phyloP scores from a whole-genome alignment of 2,329 filamentous ascomycete species.

The Dothiorella sarmentorum region DNA sequence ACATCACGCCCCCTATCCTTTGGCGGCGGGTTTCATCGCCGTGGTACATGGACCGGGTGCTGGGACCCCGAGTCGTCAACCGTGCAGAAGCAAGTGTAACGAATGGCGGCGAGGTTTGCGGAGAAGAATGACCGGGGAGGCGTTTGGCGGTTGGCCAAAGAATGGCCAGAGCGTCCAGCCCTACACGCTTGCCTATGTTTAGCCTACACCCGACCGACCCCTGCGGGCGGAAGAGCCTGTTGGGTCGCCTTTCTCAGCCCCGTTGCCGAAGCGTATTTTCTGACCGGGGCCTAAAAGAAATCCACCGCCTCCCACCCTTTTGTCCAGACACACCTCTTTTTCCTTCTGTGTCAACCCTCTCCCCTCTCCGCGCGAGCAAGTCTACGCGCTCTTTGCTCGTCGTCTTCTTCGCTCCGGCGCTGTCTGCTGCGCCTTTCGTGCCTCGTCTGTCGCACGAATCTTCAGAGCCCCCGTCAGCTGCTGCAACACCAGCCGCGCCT shows the following conservation, averaged over 20 bases:
- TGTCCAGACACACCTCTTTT: not conserved
- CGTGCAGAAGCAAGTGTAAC: not conserved
- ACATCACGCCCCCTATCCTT: not conserved
- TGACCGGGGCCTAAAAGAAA: slow-evolving; percentile 14
- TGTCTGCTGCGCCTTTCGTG: slow-evolving; percentile 1
- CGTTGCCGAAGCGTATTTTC: slow-evolving; percentile 13
- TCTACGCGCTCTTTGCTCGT: not conserved
- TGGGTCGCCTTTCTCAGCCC: not conserved
- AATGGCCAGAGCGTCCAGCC: slow-evolving; percentile 5
- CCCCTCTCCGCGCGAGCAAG: not conserved
- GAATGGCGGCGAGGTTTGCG: slow-evolving; percentile 2
- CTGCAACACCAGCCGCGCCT: not conserved
- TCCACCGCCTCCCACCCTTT: slow-evolving; percentile 10
- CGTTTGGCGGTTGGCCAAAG: not conserved
- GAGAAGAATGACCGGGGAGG: not conserved
- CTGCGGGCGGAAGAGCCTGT: slow-evolving; percentile 6
- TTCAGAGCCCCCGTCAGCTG: slow-evolving; percentile 2
- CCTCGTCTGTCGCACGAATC: slow-evolving; percentile 1
- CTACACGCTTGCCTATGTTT: slow-evolving; percentile 7
- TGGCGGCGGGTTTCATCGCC: not conserved
- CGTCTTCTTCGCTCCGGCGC: not conserved
- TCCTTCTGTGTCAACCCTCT: not conserved
- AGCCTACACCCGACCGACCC: not conserved
- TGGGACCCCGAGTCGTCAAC: not conserved
- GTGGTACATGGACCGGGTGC: not conserved